Evolutionary conservation across 208 protist genomes (phyloP).

Genomic region (Wallacemonas sp.): DNA sequence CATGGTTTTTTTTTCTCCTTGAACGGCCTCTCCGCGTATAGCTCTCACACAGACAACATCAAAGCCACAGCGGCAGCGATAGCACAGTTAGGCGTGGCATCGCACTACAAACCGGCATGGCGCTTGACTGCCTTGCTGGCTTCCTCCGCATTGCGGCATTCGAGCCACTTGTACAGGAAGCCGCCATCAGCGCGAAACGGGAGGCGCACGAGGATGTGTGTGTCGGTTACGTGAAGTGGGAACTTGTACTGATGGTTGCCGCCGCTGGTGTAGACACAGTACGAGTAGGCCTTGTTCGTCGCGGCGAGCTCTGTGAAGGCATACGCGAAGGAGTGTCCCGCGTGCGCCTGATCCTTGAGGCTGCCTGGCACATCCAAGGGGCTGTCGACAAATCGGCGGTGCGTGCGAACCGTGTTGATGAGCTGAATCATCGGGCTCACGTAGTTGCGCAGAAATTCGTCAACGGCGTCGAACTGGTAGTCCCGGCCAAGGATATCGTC

Average conservation of each 20-base stretch:
- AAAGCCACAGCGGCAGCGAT: too few relatives aligned
- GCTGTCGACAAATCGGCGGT: constrained; percentile 71
- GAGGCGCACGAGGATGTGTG: constrained; percentile 72
- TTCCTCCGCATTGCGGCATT: constrained; percentile 77
- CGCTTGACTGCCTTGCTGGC: constrained; percentile 80
- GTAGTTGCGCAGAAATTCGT: constrained; percentile 76
- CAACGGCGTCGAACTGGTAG: constrained; percentile 72
- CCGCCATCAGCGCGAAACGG: constrained; percentile 39
- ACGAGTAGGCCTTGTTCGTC: constrained; percentile 20
- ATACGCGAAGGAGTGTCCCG: constrained; percentile 55
- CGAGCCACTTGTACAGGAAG: constrained; percentile 55
- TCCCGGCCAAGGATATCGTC: constrained; percentile 46
- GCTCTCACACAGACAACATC: too few relatives aligned
- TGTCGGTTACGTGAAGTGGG: constrained; percentile 72
- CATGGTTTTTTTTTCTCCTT: too few relatives aligned
- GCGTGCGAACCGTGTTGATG: constrained; percentile 47
- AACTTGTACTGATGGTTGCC: constrained; percentile 55
- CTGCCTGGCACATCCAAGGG: constrained; percentile 48
- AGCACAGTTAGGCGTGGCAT: too few relatives aligned
- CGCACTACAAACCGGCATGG: constrained; percentile 31
- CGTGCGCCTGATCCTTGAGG: constrained; percentile 53
- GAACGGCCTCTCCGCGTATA: too few relatives aligned
- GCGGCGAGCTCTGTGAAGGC: constrained; percentile 63
- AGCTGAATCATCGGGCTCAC: constrained; percentile 60
- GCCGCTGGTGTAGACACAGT: constrained; percentile 65